Evolutionary conservation across 305 asterid species (phyloP), one percentile per base, ranked within the genome.

Genomic region (Solanum chacoense): DNA sequence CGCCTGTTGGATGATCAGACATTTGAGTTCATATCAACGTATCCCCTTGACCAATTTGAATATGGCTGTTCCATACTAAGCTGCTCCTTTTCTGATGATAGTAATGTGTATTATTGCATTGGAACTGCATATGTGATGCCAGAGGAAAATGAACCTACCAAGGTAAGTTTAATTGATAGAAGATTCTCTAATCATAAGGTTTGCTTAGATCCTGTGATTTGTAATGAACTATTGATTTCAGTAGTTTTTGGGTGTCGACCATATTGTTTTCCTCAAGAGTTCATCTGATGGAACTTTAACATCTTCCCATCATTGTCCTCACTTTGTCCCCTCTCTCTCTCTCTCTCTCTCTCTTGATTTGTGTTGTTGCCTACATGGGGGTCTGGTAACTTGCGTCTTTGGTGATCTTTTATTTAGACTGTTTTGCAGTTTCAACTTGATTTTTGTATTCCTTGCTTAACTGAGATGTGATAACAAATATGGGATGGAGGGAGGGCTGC

Each of bases 61-160:
- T 90, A 91, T 89, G 98, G 97, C 77, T 95, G 98, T 92, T 97
- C 99, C 86, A 93, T 97, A 88, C 94, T 97, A 84, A 96, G 98
- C 93, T 97, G 99, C 93, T 97, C 98, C 22, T 97, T 97, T 93
- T 93, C 98, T 80, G 99, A 96, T 88, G 99, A 97, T 92, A 90
- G 65, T 88, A 96, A 92, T 91, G 96, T 95, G 88, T 97, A 95
- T 92, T 97, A 97, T 90, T 96, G 99, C 37, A 93, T 96, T 75
- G 99, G 99, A n/a, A 90, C 93, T 85, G 97, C 98, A 63, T 96
- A 94, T 88, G 98, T 95, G 34, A 92, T 95, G 94, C 96, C 98
- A 11, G 98, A 95, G 91, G 99, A 96, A 94, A 94, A 93, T 88
- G 98, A 95, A 90, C 97, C 98, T 45, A 90, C 97, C 88, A 95